Evolutionary conservation across 345 rosid genomes (phyloP).

Genomic region (Populus nigra): DNA sequence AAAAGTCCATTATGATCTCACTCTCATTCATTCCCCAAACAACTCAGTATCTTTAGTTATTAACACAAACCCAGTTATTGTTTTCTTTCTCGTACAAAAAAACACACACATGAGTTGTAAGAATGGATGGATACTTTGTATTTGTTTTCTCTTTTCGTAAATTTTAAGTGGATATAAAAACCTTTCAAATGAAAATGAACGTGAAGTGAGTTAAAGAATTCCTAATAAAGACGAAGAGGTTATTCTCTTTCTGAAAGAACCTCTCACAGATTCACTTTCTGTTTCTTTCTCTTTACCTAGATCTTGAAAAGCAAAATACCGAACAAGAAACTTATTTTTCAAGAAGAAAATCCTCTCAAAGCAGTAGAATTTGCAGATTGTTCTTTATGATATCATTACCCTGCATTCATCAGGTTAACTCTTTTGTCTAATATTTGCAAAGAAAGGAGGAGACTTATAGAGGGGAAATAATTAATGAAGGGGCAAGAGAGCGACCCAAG

Average conservation of each 20-base stretch:
- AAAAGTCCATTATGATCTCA: slow-evolving; percentile 60
- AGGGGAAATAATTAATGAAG: neutral
- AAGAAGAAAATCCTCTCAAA: neutral
- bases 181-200: too few relatives aligned
- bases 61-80: neutral
- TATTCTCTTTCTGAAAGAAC: neutral
- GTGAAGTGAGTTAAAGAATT: neutral
- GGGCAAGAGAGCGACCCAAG: neutral
- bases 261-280: neutral
- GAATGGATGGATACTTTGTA: neutral
- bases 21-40: slow-evolving; percentile 9
- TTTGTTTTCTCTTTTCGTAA: neutral
- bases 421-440: neutral
- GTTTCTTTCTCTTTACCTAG: neutral
- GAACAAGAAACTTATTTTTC: neutral
- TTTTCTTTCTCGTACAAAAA: neutral
- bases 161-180: neutral
- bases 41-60: neutral
- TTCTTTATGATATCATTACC: neutral
- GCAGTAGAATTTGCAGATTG: neutral
- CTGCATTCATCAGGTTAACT: neutral
- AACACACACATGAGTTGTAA: neutral
- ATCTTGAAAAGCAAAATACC: neutral
- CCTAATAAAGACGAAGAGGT: too few relatives aligned
- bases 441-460: neutral